A percentile compares a stretch with the other conserved stretches of the same genome.
Conservation (phyloP, 2,329 filamentous ascomycete genomes). For the Iodosphaeria phyllophila region DNA sequence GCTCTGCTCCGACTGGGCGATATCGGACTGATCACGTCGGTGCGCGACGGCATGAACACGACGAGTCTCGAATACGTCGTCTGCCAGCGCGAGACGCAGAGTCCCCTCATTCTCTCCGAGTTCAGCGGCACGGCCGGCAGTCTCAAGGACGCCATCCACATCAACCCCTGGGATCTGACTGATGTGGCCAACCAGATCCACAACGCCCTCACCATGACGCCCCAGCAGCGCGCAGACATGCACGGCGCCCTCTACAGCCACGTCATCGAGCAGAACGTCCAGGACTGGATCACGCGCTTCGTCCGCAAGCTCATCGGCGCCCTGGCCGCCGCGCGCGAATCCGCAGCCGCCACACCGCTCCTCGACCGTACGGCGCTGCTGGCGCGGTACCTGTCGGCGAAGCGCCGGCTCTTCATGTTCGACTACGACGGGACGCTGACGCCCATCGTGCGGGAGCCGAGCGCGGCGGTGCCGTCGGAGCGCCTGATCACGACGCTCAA, state of each 20-base stretch:
- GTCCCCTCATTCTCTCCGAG: conserved; percentile 84
- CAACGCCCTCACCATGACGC: conserved; percentile 58
- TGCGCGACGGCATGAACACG: conserved; percentile 95
- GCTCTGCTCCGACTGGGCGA: conserved; percentile 80
- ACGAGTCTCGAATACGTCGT: conserved; percentile 89
- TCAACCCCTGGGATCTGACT: conserved; percentile 86
- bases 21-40: conserved; percentile 85
- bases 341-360: conserved; percentile 58
- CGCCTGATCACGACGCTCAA: conserved; percentile 65
- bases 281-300: conserved; percentile 69
- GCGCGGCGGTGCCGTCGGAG: conserved; percentile 73
- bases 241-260: conserved; percentile 64
- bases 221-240: conserved; percentile 44
- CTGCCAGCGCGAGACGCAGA: conserved; percentile 72
- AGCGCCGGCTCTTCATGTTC: conserved; percentile 87
- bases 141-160: conserved; percentile 72
- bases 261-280: conserved; percentile 71
- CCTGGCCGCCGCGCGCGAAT: conserved; percentile 57
- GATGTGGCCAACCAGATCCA: conserved; percentile 75
- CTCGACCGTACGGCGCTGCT: conserved; percentile 61
- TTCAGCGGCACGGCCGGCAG: conserved; percentile 89
- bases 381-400: conserved; percentile 52
- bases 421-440: conserved; percentile 97
- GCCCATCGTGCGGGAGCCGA: conserved; percentile 82
- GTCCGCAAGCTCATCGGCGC: conserved; percentile 65